Evolutionary conservation across 257 asterid species (phyloP).

Genomic region (Solanum lycopersicoides): DNA sequence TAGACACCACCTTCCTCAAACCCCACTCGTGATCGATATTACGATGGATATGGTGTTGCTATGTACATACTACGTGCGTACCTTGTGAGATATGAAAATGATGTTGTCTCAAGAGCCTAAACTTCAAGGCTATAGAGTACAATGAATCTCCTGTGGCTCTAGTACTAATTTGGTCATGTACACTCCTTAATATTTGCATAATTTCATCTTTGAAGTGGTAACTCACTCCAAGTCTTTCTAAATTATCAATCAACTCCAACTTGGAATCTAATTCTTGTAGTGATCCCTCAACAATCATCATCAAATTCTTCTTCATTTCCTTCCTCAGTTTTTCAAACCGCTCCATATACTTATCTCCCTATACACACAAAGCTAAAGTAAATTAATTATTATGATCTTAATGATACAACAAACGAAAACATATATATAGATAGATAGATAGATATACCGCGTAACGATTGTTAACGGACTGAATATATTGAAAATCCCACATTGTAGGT

Average conservation of each 20-base stretch:
- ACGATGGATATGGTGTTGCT: no score
- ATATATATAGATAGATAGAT: not conserved
- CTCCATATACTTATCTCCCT: conserved; percentile 8
- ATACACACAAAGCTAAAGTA: not conserved
- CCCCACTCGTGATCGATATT: no score
- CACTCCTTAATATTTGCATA: not conserved
- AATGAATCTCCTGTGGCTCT: not conserved
- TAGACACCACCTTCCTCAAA: no score
- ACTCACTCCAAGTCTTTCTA: conserved; percentile 26
- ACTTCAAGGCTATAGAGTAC: conserved; percentile 16
- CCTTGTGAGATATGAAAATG: not conserved
- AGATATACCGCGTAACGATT: not conserved
- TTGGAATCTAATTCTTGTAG: not conserved
- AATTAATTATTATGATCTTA: no score
- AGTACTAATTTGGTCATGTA: not conserved
- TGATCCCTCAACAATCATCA: not conserved
- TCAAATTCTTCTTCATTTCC: conserved; percentile 4
- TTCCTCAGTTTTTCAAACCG: conserved; percentile 6
- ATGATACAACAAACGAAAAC: no score
- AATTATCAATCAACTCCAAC: conserved; percentile 23
- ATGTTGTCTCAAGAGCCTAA: conserved; percentile 11
- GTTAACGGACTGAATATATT: conserved; percentile 24
- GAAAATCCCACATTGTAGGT: conserved; percentile 24
- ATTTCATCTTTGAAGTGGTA: conserved; percentile 24
- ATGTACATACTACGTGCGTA: no score